phyloP scores from a whole-genome alignment of 202 grass and related monocot species.

The Bolboschoenoplectus hybrid region DNA sequence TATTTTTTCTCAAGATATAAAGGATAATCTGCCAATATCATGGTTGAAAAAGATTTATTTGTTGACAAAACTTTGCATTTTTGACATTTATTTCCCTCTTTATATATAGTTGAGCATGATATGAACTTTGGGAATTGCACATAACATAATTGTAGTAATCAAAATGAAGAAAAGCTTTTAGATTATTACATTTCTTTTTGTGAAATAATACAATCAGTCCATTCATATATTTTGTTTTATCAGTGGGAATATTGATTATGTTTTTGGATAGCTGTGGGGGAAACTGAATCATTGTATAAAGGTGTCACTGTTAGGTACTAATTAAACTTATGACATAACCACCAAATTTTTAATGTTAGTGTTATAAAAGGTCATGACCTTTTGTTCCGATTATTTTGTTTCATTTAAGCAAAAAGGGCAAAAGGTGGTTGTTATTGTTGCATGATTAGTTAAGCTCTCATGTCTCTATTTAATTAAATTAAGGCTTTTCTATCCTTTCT shows the following conservation, averaged over 20 bases:
- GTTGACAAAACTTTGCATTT: not conserved
- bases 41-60: not conserved
- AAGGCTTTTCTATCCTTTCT: not conserved
- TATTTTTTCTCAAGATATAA: not conserved
- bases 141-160: not conserved
- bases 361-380: not conserved
- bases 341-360: conserved; percentile 17
- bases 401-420: conserved; percentile 28
- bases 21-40: not conserved
- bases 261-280: not conserved
- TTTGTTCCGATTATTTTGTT: conserved; percentile 25
- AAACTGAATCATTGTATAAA: conserved; percentile 22
- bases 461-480: conserved; percentile 10
- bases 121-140: not conserved
- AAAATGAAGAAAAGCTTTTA: not conserved
- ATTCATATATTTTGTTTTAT: not conserved
- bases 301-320: conserved; percentile 14
- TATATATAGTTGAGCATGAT: not conserved
- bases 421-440: conserved; percentile 26
- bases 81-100: not conserved
- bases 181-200: not conserved
- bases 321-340: conserved; percentile 29
- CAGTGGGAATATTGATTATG: not conserved
- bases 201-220: not conserved
- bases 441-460: conserved; percentile 37